Base-by-base conservation (phyloP, 768 basidiomycete genomes). In the Scleroderma citrinum region DNA sequence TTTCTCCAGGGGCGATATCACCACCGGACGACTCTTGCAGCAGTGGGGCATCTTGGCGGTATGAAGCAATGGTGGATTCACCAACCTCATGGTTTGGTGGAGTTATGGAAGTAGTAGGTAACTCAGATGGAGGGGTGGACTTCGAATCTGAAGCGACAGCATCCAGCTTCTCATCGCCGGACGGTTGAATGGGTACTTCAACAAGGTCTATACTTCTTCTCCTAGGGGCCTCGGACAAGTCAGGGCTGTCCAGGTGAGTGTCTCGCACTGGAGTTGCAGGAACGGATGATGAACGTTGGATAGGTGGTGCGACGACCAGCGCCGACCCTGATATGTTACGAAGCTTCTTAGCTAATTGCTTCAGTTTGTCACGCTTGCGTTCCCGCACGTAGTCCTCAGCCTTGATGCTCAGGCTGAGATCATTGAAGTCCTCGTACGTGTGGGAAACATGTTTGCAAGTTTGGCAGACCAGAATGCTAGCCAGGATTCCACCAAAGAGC, bases 361-460 rank as follows among this genome's bases (percentile, higher is more conserved):
- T 85, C 52, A 95, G 68, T 41, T 77, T 77, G 65, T 93, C 87
- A 32, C 90, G 81, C 66, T 84, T 95, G 46, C 85, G 76, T 49
- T 80, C 78, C 48, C 78, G 79, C 29, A 71, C 71, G 51, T 87
- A 87, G 56, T 91, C 86, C 53, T 92, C 88, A 1, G 84, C 78
- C 62, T 85, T 89, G 65, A 94, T 85, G 65, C 86, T 87, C 30
- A 98, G 71, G 45, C 90, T 92, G 57, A 98, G 84, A 66, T 96
- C 94, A 64, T 87, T 85, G 66, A 96, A 97, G 61, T 92, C 91
- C 66, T 98, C 94, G 61, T 88, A 87, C n/a, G 43, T 90, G 56
- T 92, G 83, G 2, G 92, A 95, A 44, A 96, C 81, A 59, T 90
- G 82, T 65, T 95, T 94, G 80, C 94, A 98, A 50, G 81, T 80